Percentiles rank a stretch among this genome's conserved stretches.
phyloP scores from a whole-genome alignment of 148 eudicot genomes.

The Camellia lanceoleosa region DNA sequence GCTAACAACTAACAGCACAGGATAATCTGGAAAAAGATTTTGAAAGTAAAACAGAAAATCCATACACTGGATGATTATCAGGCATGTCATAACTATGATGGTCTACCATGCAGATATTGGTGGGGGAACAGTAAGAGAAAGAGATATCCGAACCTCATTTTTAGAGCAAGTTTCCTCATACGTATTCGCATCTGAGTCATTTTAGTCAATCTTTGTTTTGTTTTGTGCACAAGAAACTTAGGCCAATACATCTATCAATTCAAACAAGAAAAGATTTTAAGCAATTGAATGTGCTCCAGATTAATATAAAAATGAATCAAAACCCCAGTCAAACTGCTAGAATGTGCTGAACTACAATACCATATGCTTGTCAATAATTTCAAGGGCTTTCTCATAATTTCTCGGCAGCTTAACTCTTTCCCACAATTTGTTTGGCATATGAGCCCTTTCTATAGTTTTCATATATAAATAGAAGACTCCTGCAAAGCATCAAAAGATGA shows the following conservation, averaged over 20 bases:
- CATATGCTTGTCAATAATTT: constrained; percentile 83
- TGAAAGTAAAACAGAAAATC: background rate
- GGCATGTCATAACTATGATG: background rate
- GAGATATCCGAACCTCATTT: constrained; percentile 54
- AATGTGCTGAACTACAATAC: constrained; percentile 32
- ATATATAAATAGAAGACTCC: constrained; percentile 86
- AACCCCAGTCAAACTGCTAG: background rate
- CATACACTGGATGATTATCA: background rate
- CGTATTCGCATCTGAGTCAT: constrained; percentile 97
- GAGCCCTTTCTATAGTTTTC: constrained; percentile 96
- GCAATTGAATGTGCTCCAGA: background rate
- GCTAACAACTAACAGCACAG: too few relatives aligned
- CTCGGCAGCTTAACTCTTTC: constrained; percentile 87
- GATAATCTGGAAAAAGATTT: background rate
- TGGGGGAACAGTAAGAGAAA: background rate
- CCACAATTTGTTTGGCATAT: constrained; percentile 94
- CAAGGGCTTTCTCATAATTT: constrained; percentile 78
- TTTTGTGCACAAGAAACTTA: constrained; percentile 78
- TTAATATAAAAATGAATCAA: background rate
- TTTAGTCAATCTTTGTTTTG: constrained; percentile 86
- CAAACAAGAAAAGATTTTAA: background rate
- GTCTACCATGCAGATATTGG: background rate
- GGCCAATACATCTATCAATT: constrained; percentile 83
- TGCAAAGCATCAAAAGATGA: constrained; percentile 26
- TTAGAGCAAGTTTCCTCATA: constrained; percentile 86